Base-by-base conservation (phyloP, 257 asterid genomes). In the Datura wrightii region DNA sequence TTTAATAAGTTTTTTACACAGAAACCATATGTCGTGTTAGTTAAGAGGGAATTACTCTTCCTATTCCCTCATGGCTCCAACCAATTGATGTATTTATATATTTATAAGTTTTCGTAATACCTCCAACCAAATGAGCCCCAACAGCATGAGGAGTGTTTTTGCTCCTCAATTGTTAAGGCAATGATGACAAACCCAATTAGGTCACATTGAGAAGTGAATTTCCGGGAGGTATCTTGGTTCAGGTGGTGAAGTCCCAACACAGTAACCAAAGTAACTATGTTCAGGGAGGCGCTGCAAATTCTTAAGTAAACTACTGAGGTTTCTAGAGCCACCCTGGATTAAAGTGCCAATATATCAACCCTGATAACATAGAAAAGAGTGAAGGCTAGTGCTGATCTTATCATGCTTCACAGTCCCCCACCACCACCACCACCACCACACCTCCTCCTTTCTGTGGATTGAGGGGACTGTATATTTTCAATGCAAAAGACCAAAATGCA, bases 361-460 rank as follows among this genome's bases (percentile, higher is more conserved):
- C 80, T 10, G 56, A 71, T 44, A 71, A 72, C 37, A 48, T n/a
- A 58, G 80, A 71, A 71, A 44, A n/a, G 19, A 71, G 18, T 42
- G 56, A 24, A 48, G 60, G 14, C 56, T 50, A 24, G 10, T 48
- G 59, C 80, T 74, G 42, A 48, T 74, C 19, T 1, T 24, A 19
- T 24, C 80, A 3, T 48, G 59, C 60, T 24, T 53, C 80, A 10
- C 41, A 19, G 41, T 5, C 10, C 19, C 80, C 3, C 56, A 15
- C 37, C 56, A 31, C 31, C 31, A 48, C 80, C 31, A 48, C 80
- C 31, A 24, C 31, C 31, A 24, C 31, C 31, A 24, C 31, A 24
- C 31, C 31, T 11, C 81, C 62, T 10, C 54, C 36, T 13, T 71
- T 24, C 62, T 31, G 60, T 50, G 81, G 7, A 31, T 76, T 76